Base-by-base conservation (phyloP, 768 basidiomycete species). In the Pleurotus citrinopileatus region DNA sequence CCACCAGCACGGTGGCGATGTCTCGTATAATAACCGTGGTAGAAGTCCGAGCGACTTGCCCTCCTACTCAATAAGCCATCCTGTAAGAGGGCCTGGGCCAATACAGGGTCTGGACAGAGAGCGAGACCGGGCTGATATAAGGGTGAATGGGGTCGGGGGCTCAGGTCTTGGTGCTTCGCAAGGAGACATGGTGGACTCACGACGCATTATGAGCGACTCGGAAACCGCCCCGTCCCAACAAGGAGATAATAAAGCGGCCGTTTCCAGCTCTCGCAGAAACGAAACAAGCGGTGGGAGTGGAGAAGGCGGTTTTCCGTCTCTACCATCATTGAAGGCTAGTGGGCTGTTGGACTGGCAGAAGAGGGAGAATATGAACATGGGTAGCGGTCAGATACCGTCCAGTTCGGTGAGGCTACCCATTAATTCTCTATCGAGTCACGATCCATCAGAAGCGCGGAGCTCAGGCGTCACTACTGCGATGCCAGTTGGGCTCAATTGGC, bases 321-420 rank as follows among this genome's bases (percentile, higher is more conserved):
- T 90, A 55, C 88, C 88, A 27, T 89, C 88, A 32, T 70, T 90
- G 52, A 89, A 89, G 67, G 81, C 83, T 27, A 87, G 85, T 58
- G 88, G 88, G 19, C 73, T 90, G 42, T 71, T 90, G 36, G 86
- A 88, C 59, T 73, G 76, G 54, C 78, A 81, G 81, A 55, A 68
- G 55, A 68, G 67, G 58, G 59, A 52, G 29, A 43, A 25, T 7
- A 25, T 47, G 44, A 53, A 29, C 10, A 22, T 28, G 27, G 52
- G 28, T 27, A 65, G 59, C 44, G 57, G 47, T 13, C 42, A 62
- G 36, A 63, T 59, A 55, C 61, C 57, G 45, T 50, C 52, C 42
- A 23, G 4, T 25, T 12, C 23, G 45, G 37, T 13, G 29, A 26
- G 43, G 28, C 40, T 34, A 9, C 27, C 56, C 13, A 55, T 62